Base-by-base conservation (phyloP, 2,329 filamentous ascomycete species). In the Colletotrichum sp. region DNA sequence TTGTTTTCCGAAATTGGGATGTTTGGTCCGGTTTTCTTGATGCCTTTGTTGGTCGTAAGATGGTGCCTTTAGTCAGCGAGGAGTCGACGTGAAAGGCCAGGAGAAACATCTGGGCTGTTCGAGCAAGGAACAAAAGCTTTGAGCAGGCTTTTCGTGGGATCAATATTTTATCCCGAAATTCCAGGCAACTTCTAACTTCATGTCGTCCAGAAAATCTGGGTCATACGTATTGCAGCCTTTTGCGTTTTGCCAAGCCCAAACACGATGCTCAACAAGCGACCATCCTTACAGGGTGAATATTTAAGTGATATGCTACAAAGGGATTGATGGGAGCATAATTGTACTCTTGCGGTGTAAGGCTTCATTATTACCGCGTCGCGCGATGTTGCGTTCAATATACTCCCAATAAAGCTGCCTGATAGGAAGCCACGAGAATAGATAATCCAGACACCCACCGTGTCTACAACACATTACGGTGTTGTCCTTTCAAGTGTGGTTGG, bases 271-370 rank as follows among this genome's bases (percentile, higher is more conserved):
- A 12, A 48, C 9, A 48, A 48, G 39, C 18, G 5, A 48, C 4
- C 18, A 1, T 12, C 18, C 18, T 43, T 12, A 6, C 9, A 43
- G 6, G 9, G 18, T 0, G 9, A n/a, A n/a, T 43, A 39, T 16
- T 16, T 18, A 6, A 43, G 18, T 43, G 3, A 9, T 0, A n/a
- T 10, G 39, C 5, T 2, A 48, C 39, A 48, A 43, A 48, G 7
- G 39, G 18, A 48, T n/a, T n/a, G 39, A 48, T 12, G 5, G 2
- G 5, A 3, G 18, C 18, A 48, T 48, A 10, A 6, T 48, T 48
- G 9, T n/a, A 2, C 5, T 12, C 39, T 12, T 10, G 1, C 9
- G 2, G 18, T 48, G 9, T 4, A 0, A 1, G 18, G 9, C 9
- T 12, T 48, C 9, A 4, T n/a, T 6, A 6, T 48, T 48, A n/a